phyloP scores from a whole-genome alignment of 768 basidiomycete genomes.

The Mycena indigotica region DNA sequence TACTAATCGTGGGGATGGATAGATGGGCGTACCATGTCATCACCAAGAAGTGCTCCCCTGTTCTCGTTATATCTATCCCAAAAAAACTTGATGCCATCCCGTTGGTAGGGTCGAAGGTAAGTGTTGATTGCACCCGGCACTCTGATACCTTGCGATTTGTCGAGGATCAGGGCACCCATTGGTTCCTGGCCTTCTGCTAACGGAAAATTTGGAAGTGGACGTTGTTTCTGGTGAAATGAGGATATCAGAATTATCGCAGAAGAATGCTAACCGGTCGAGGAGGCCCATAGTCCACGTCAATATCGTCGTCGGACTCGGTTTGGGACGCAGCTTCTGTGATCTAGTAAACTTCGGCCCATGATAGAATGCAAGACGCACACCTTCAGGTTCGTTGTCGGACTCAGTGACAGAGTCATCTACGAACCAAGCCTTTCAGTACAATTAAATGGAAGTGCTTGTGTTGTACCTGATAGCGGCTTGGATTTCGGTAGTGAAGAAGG shows the following conservation, averaged over 20 bases:
- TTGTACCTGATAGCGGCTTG: no score
- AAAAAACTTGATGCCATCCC: conserved; percentile 83
- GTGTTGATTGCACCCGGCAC: conserved; percentile 78
- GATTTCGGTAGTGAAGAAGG: conserved; percentile 8
- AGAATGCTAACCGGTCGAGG: not conserved
- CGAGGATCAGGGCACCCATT: conserved; percentile 54
- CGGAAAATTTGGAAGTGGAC: no score
- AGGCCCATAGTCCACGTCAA: conserved; percentile 29
- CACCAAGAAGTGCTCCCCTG: conserved; percentile 83
- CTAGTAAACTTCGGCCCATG: conserved; percentile 1
- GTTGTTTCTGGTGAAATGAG: no score
- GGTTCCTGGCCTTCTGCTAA: conserved; percentile 44
- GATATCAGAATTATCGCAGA: no score
- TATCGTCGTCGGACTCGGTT: conserved; percentile 30
- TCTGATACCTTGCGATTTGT: conserved; percentile 44
- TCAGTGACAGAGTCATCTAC: conserved; percentile 49
- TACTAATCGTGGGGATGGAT: no score
- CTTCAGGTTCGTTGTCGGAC: conserved; percentile 29
- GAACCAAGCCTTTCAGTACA: no score
- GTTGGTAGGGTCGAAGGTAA: conserved; percentile 88
- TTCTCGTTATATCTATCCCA: conserved; percentile 69
- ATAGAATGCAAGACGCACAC: not conserved
- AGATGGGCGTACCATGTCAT: conserved; percentile 95
- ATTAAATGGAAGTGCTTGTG: no score
- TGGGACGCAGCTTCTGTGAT: conserved; percentile 28